Conservation (phyloP, 1,284 basidiomycete genomes). For the Psilocybe mexicana region DNA sequence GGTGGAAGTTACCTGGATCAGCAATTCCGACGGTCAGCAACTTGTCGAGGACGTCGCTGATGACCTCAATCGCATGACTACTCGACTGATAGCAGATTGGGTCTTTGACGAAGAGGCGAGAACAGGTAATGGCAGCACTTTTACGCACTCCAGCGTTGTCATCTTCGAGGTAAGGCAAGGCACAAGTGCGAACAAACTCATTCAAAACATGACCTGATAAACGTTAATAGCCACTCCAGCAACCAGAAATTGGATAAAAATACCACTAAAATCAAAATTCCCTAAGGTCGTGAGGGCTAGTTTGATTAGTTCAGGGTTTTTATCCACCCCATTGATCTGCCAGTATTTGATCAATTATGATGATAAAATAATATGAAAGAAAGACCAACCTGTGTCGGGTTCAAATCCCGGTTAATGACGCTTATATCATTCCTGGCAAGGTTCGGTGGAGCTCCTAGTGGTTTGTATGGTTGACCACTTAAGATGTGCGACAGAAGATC, state of each 20-base stretch:
- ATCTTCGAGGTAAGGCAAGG: slow-evolving; percentile 93
- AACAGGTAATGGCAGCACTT: slow-evolving; percentile 93
- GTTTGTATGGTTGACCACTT: slow-evolving; percentile 82
- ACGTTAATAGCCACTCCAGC: slow-evolving; percentile 4
- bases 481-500: slow-evolving; percentile 82
- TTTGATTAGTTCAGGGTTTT: slow-evolving; percentile 76
- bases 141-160: slow-evolving; percentile 88
- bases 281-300: slow-evolving; percentile 90
- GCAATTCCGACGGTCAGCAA: slow-evolving; percentile 96
- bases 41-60: slow-evolving; percentile 98
- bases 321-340: slow-evolving; percentile 48
- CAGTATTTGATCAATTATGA: neutral
- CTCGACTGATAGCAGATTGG: slow-evolving; percentile 97
- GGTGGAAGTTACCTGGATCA: slow-evolving; percentile 73
- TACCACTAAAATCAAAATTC: slow-evolving; percentile 93
- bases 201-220: slow-evolving; percentile 85
- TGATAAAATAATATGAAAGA: neutral
- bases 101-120: slow-evolving; percentile 89
- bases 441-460: slow-evolving; percentile 76
- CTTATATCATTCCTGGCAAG: slow-evolving; percentile 54
- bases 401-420: slow-evolving; percentile 57
- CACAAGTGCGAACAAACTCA: slow-evolving; percentile 94
- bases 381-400: slow-evolving; percentile 50
- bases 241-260: slow-evolving; percentile 15
- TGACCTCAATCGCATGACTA: slow-evolving; percentile 95